Percentiles rank a stretch among this genome's conserved stretches.
These are phyloP conservation scores for Fraxinus pennsylvanica DNA, from an alignment of 257 asterid species.

Conservation along the genomic window DNA sequence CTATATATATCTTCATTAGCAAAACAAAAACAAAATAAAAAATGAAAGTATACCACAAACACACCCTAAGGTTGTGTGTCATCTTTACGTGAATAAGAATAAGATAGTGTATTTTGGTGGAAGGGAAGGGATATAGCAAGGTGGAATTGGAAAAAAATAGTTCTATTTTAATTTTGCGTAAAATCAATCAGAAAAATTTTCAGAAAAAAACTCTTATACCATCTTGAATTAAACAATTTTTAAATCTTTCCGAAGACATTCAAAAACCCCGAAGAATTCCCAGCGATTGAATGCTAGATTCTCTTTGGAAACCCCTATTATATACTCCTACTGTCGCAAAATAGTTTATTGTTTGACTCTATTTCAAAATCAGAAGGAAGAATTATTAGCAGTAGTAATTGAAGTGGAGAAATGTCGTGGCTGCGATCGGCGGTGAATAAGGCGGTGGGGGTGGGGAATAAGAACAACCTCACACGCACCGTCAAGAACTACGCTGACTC, in stretches of 20 bases:
- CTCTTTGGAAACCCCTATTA: neutral
- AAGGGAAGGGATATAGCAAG: too few species aligned
- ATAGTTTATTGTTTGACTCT: neutral
- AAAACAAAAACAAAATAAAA: too few species aligned
- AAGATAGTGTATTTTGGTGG: neutral
- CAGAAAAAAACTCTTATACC: neutral
- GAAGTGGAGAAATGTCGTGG: slow-evolving; percentile 69
- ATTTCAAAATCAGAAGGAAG: neutral
- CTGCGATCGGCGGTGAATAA: slow-evolving; percentile 89
- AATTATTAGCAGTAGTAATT: neutral
- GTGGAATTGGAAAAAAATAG: neutral
- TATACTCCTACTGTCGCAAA: neutral
- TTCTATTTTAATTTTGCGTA: neutral
- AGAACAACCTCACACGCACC: slow-evolving; percentile 85
- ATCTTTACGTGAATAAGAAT: neutral
- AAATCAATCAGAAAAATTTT: neutral
- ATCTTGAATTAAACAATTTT: neutral
- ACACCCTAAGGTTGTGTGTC: neutral
- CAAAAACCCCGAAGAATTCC: neutral
- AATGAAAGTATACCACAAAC: too few species aligned
- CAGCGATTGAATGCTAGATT: neutral
- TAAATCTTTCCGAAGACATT: too few species aligned
- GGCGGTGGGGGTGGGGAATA: slow-evolving; percentile 97
- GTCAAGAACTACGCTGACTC: slow-evolving; percentile 85
- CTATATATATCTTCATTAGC: too few species aligned